phyloP scores from a whole-genome alignment of 129 eudicot species.

The Arctium minus region DNA sequence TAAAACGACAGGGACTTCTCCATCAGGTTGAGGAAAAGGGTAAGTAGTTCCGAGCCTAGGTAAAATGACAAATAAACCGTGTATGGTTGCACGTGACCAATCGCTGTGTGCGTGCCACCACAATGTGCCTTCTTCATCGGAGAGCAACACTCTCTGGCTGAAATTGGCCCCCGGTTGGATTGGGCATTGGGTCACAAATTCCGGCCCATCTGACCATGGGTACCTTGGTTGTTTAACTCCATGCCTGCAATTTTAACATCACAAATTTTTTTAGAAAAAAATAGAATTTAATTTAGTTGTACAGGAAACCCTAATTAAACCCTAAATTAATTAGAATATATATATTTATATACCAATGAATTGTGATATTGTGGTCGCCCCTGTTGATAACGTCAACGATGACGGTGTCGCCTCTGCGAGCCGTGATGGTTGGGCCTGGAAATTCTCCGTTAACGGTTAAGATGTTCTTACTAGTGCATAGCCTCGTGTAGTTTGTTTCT shows the following conservation, averaged over 20 bases:
- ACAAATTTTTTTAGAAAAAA: neutral
- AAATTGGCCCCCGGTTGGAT: conserved; percentile 55
- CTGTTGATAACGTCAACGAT: conserved; percentile 39
- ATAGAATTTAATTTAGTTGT: neutral
- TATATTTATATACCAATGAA: conserved; percentile 39
- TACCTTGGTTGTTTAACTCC: conserved; percentile 63
- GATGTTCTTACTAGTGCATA: conserved; percentile 45
- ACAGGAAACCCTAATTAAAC: neutral
- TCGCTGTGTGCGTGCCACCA: conserved; percentile 85
- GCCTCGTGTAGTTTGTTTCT: conserved; percentile 41
- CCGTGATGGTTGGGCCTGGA: conserved; percentile 51
- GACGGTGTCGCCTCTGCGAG: conserved; percentile 42
- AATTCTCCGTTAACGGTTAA: conserved; percentile 51
- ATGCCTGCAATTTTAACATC: conserved; percentile 39
- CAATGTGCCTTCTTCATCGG: conserved; percentile 60
- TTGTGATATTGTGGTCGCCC: conserved; percentile 44
- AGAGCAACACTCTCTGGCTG: conserved; percentile 37
- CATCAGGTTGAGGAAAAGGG: conserved; percentile 52
- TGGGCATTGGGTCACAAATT: conserved; percentile 59
- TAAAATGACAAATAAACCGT: conserved; percentile 41
- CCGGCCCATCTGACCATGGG: conserved; percentile 80
- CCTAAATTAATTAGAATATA: neutral
- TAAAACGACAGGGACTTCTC: conserved; percentile 45
- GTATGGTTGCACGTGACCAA: conserved; percentile 62
- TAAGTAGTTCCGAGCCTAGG: conserved; percentile 42